A percentile compares a stretch with the other conserved stretches of the same genome.
Evolutionary conservation across 345 rosid species (phyloP).

Genomic region (Sonneratia caseolaris): DNA sequence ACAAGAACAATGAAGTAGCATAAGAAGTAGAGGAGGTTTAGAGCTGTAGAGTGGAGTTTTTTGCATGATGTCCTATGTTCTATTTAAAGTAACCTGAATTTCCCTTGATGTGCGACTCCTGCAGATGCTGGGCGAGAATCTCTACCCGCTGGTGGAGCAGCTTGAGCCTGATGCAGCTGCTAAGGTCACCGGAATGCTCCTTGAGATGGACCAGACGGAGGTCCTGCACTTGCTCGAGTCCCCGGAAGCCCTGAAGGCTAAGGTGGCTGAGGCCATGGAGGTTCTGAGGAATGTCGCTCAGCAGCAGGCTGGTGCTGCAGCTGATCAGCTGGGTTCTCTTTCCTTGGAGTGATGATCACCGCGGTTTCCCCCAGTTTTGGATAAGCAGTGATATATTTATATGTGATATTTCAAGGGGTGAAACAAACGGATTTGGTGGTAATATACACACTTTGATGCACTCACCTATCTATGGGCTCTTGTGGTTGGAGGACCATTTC

Average conservation of each 20-base stretch:
- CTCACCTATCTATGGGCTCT: not conserved
- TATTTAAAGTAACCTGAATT: not conserved
- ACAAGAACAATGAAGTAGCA: too few relatives aligned
- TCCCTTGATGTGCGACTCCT: conserved; percentile 2
- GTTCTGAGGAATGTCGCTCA: conserved; percentile 63
- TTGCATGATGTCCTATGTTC: not conserved
- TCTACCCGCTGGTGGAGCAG: conserved; percentile 87
- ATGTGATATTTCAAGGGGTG: not conserved
- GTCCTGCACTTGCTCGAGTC: conserved; percentile 90
- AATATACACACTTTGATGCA: not conserved
- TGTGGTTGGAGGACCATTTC: not conserved
- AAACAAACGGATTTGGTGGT: not conserved
- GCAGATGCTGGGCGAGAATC: conserved; percentile 92
- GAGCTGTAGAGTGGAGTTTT: not conserved
- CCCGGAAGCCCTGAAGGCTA: conserved; percentile 77
- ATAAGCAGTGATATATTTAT: not conserved
- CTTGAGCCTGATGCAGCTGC: conserved; percentile 85
- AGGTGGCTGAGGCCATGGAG: conserved; percentile 95
- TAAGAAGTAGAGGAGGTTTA: not conserved
- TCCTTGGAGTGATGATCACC: conserved; percentile 48
- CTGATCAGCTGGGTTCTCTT: conserved; percentile 67
- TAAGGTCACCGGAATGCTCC: conserved; percentile 92
- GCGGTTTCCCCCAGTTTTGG: not conserved
- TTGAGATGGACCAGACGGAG: conserved; percentile 97
- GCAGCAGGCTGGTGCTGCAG: conserved; percentile 48